Evolutionary conservation across 1,284 basidiomycete genomes (phyloP).

Genomic region (Takashimella tepidaria): DNA sequence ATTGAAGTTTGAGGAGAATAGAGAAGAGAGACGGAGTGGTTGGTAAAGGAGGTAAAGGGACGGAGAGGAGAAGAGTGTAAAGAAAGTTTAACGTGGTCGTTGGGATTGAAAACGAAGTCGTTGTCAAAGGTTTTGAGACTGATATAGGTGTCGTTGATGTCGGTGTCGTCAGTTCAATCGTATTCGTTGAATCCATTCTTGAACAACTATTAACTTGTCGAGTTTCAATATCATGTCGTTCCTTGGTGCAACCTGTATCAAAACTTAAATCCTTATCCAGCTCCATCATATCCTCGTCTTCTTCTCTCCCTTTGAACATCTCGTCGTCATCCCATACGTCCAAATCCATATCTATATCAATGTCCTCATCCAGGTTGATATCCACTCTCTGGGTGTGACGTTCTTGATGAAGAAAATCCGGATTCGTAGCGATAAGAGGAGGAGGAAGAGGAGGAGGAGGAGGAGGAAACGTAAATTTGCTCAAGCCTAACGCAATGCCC

Average conservation of each 20-base stretch:
- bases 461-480: not conserved
- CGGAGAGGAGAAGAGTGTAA: not conserved
- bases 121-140: not conserved
- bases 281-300: not conserved
- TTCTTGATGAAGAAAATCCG: too few species aligned
- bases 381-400: not conserved
- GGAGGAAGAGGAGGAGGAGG: too few species aligned
- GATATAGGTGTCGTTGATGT: not conserved
- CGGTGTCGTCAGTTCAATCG: too few species aligned
- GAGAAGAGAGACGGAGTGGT: not conserved
- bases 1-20: not conserved
- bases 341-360: not conserved
- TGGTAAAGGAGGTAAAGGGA: not conserved
- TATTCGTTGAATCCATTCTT: too few species aligned
- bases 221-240: too few species aligned
- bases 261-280: not conserved
- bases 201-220: too few species aligned
- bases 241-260: too few species aligned
- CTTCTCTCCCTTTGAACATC: not conserved
- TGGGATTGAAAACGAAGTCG: not conserved
- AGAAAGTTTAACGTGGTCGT: not conserved
- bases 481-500: not conserved
- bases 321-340: not conserved
- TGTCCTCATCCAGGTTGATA: not conserved
- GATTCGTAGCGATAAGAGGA: too few species aligned